These are phyloP conservation scores for Pisolithus marmoratus DNA, from an alignment of 768 basidiomycete genomes.

Conservation along the genomic window DNA sequence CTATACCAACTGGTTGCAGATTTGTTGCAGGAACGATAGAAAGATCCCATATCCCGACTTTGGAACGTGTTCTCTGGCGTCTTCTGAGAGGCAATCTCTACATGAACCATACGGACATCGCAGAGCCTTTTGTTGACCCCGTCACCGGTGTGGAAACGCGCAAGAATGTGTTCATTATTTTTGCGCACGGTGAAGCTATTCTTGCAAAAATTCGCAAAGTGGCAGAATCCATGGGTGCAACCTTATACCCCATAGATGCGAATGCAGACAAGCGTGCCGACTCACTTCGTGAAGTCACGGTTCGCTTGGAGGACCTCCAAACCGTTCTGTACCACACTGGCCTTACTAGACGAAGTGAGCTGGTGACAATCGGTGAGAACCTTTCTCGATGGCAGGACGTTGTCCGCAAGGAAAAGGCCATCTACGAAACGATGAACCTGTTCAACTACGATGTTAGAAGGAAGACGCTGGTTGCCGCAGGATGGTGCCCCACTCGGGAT, in stretches of 20 bases:
- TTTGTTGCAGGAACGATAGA: constrained; percentile 98
- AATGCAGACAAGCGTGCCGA: constrained; percentile 90
- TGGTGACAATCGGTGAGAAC: constrained; percentile 78
- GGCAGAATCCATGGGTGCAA: constrained; percentile 98
- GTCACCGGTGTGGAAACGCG: constrained; percentile 75
- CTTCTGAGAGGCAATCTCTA: constrained; percentile 96
- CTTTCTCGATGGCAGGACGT: constrained; percentile 91
- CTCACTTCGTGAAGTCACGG: constrained; percentile 81
- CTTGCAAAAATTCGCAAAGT: constrained; percentile 97
- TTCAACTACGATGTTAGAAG: constrained; percentile 92
- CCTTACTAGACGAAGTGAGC: constrained; percentile 72
- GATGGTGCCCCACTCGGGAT: constrained; percentile 95
- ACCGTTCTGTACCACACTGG: constrained; percentile 88
- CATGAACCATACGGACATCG: constrained; percentile 98
- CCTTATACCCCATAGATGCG: constrained; percentile 92
- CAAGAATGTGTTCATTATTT: constrained; percentile 99
- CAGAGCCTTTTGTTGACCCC: constrained; percentile 88
- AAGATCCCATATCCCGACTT: constrained; percentile 83
- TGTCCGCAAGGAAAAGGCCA: constrained; percentile 90
- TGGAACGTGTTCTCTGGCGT: constrained; percentile 97
- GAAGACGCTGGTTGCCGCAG: constrained; percentile 95
- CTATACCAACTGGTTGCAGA: constrained; percentile 32
- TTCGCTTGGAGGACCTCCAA: constrained; percentile 87
- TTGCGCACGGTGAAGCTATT: constrained; percentile 90
- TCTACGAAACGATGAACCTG: constrained; percentile 92